phyloP scores from a whole-genome alignment of 352 stramenopile species.

The Elongisporangium undulatum region DNA sequence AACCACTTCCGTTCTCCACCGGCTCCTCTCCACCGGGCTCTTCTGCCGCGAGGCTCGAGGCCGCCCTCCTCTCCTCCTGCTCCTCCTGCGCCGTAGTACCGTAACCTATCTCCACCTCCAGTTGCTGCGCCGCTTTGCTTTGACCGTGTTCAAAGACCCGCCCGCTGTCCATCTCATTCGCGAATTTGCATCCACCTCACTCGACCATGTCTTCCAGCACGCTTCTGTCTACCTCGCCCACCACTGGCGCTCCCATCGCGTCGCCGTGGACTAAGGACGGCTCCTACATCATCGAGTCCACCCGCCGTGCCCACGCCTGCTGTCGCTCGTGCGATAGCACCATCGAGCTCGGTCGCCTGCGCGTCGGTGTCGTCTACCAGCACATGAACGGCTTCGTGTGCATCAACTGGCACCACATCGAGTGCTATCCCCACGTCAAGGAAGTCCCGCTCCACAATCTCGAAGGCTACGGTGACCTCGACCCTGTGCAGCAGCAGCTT shows the following conservation, averaged over 20 bases:
- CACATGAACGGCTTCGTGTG: constrained; percentile 80
- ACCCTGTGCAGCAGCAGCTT: constrained; percentile 46
- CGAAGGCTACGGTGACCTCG: constrained; percentile 66
- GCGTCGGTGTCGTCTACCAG: constrained; percentile 76
- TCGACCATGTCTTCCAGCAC: not conserved
- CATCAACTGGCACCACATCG: constrained; percentile 84
- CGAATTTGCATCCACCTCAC: not conserved
- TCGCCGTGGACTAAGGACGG: constrained; percentile 75
- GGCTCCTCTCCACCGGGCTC: not conserved
- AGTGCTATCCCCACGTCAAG: constrained; percentile 63
- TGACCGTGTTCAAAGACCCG: not conserved
- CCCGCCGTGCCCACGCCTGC: constrained; percentile 58
- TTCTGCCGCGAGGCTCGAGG: not conserved
- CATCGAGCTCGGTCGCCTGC: constrained; percentile 60
- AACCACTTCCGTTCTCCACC: not conserved
- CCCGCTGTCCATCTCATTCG: not conserved
- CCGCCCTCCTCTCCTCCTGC: not conserved
- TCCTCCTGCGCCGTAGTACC: not conserved
- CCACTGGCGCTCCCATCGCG: not conserved
- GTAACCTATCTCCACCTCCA: not conserved
- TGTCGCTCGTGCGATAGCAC: constrained; percentile 71
- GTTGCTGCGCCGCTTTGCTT: not conserved
- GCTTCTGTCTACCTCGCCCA: not conserved
- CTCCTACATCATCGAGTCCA: constrained; percentile 80
- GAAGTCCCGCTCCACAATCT: constrained; percentile 58